A percentile compares a stretch with the other conserved stretches of the same genome.
phyloP scores from a whole-genome alignment of 78 protist genomes.

The Dictyostelium firmibasis region DNA sequence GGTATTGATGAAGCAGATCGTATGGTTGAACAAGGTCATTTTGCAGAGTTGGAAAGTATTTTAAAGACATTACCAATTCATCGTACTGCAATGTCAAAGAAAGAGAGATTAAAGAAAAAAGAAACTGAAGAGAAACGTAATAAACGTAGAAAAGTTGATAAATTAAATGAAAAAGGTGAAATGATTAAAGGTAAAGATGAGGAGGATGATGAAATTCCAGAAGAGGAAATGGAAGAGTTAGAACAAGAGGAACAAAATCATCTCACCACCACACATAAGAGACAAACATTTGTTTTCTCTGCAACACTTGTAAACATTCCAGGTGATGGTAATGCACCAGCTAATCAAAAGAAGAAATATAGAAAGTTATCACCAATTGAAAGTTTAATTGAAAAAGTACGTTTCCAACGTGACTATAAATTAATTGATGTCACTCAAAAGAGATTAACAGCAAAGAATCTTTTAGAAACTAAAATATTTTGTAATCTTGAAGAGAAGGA shows the following conservation, averaged over 20 bases:
- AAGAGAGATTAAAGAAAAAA: constrained; percentile 1
- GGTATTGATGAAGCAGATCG: constrained; percentile 93
- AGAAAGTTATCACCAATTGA: constrained; percentile 23
- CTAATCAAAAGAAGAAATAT: neutral
- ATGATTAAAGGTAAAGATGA: neutral
- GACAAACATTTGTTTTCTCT: constrained; percentile 82
- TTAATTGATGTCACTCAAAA: constrained; percentile 56
- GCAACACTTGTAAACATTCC: constrained; percentile 67
- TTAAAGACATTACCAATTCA: constrained; percentile 27
- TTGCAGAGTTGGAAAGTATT: constrained; percentile 81
- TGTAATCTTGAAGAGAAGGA: constrained; percentile 76
- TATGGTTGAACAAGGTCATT: constrained; percentile 88
- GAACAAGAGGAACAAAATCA: neutral
- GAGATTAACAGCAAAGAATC: constrained; percentile 39
- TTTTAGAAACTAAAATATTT: constrained; percentile 69
- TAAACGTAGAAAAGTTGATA: neutral
- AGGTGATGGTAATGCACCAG: neutral
- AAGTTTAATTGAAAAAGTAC: constrained; percentile 29
- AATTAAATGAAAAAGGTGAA: neutral
- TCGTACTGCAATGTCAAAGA: neutral
- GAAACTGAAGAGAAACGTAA: neutral
- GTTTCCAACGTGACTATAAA: constrained; percentile 71
- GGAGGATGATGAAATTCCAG: constrained; percentile 30
- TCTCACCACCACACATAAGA: neutral
- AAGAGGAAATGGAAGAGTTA: constrained; percentile 40